Base-by-base conservation (phyloP, 495 filamentous ascomycete species). In the Podospora australis region DNA sequence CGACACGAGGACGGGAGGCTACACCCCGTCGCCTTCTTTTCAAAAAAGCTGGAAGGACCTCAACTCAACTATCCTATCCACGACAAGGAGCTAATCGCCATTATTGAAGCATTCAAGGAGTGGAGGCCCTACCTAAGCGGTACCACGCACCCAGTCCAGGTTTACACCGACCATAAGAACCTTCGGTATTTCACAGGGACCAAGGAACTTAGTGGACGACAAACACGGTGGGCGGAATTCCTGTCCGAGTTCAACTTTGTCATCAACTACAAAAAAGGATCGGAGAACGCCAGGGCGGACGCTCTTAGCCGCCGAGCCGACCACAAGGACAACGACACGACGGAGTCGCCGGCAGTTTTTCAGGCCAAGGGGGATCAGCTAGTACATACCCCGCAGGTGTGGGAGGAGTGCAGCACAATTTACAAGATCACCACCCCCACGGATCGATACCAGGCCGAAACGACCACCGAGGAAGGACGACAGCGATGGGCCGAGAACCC, bases 231-330 rank as follows among this genome's bases (percentile, higher is more conserved):
- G 48, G 32, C 38, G 2, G 42, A 60, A 32, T 58, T 54, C 36
- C 44, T 72, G 2, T 50, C 34, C 0, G 2, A 46, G 19, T 69
- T 65, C 42, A 55, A 70, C 28, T 68, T 68, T 28, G 38, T 34
- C 7, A 63, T 66, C 40, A 22, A 47, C 19, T 61, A 68, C 44
- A 17, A 42, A 11, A 43, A 43, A 6, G 48, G 55, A 34, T 26
- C 21, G 44, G 22, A 57, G 34, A 40, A 51, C 6, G 14, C 43
- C 44, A 23, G 23, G 43, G 38, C 34, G 2, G 35, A 64, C 39
- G 43, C 21, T 11, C 36, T 54, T 6, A 50, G 24, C 19, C 44
- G 29, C 17, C 7, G 41, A 21, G 4, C 23, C 8, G 48, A 50
- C 9, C 10, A 44, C 32, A 13, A 14, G 1, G 9, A 16, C 6